phyloP scores from a whole-genome alignment of 2,329 filamentous ascomycete genomes.

The Arthrobotrys sinensis region DNA sequence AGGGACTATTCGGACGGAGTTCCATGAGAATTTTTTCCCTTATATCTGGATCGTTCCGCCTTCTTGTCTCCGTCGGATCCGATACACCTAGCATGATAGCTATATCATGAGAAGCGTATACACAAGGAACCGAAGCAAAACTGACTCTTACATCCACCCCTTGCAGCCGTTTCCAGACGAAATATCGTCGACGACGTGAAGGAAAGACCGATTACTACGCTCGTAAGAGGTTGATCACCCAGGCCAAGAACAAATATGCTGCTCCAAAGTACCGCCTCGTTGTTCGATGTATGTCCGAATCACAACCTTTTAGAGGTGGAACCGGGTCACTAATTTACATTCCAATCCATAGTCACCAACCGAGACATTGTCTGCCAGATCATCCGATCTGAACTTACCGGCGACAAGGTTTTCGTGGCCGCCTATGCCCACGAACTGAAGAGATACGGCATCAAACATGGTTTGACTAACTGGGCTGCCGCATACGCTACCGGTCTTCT shows the following conservation, averaged over 20 bases:
- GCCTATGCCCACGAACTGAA: slow-evolving; percentile 98
- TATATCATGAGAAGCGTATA: background rate
- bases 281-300: slow-evolving; percentile 76
- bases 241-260: slow-evolving; percentile 99
- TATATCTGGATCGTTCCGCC: slow-evolving; percentile 13
- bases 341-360: slow-evolving; percentile 47
- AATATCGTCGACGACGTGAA: slow-evolving; percentile 96
- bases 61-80: slow-evolving; percentile 5
- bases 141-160: slow-evolving; percentile 61
- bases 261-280: slow-evolving; percentile 99
- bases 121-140: slow-evolving; percentile 53
- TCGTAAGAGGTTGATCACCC: slow-evolving; percentile 98
- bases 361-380: slow-evolving; percentile 94
- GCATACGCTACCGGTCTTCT: slow-evolving; percentile 97
- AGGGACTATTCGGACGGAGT: slow-evolving; percentile 47
- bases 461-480: slow-evolving; percentile 99
- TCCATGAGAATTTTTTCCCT: slow-evolving; percentile 10
- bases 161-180: slow-evolving; percentile 95
- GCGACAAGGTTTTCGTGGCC: slow-evolving; percentile 94
- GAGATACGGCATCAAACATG: slow-evolving; percentile 97
- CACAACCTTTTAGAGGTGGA: background rate
- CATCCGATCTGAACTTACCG: slow-evolving; percentile 93
- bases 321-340: background rate
- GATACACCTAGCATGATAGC: background rate
- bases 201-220: slow-evolving; percentile 99